These are phyloP conservation scores for Backusella circina DNA, from an alignment of 192 early-diverging fungal genomes.

Conservation along the genomic window DNA sequence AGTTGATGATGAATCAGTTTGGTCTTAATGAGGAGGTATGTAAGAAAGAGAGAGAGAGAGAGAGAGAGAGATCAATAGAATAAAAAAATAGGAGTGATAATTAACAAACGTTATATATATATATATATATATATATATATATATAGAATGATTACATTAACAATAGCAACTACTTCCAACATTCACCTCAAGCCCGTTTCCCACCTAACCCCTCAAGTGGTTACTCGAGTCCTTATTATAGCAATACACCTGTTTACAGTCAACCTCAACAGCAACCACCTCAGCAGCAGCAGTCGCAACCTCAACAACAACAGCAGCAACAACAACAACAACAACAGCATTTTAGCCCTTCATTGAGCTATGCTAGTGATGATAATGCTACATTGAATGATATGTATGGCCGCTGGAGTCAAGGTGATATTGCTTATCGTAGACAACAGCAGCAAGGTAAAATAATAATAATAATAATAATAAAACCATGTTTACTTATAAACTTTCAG, in stretches of 20 bases:
- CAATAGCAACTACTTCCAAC: constrained; percentile 9
- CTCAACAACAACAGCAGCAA: constrained; percentile 50
- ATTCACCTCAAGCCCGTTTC: neutral
- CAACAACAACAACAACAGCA: constrained; percentile 51
- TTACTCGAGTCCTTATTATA: neutral
- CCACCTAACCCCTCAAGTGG: neutral
- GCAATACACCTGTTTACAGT: neutral
- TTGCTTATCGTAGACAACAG: constrained; percentile 13
- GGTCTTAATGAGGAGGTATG: constrained; percentile 29
- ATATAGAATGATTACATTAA: neutral
- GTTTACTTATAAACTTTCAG: neutral
- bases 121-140: neutral
- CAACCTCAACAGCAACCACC: constrained; percentile 29
- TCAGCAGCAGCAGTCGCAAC: constrained; percentile 41
- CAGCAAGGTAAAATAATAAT: neutral
- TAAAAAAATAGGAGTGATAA: neutral
- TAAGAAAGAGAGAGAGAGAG: too few relatives aligned
- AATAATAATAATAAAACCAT: neutral
- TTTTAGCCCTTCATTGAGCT: constrained; percentile 16
- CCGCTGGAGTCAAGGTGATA: constrained; percentile 26
- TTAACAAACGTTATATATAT: too few relatives aligned
- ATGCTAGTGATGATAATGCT: neutral
- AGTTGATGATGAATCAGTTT: constrained; percentile 21
- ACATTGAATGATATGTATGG: constrained; percentile 19
- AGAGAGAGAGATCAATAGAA: neutral